These are phyloP conservation scores for Antrodiella citrinella DNA, from an alignment of 768 basidiomycete genomes.

Conservation along the genomic window DNA sequence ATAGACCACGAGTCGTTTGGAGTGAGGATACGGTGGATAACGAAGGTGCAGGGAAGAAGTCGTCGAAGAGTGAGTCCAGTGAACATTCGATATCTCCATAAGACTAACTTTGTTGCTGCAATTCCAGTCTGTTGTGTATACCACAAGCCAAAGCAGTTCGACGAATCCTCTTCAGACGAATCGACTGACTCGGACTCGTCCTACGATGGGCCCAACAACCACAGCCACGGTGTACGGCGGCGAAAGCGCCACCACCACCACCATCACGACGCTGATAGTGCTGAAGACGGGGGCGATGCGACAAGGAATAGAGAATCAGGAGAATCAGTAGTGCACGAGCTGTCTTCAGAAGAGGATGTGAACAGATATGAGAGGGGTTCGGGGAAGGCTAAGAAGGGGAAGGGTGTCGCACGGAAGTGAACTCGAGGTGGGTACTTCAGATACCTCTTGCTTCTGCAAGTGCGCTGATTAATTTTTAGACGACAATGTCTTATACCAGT, in stretches of 20 bases:
- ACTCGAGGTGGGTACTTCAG: conserved; percentile 1
- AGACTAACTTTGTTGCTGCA: background rate
- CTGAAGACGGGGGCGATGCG: conserved; percentile 8
- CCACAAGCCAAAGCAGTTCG: conserved; percentile 71
- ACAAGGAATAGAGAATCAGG: conserved; percentile 10
- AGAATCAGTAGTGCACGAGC: conserved; percentile 17
- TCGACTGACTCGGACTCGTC: conserved; percentile 44
- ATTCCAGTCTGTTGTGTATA: conserved; percentile 94
- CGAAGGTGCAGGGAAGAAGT: conserved; percentile 82
- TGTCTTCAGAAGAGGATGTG: conserved; percentile 17
- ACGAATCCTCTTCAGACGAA: conserved; percentile 71
- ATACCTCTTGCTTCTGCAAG: background rate
- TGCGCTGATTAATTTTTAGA: background rate
- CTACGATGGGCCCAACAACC: conserved; percentile 15
- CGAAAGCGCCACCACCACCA: conserved; percentile 8
- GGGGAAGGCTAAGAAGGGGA: conserved; percentile 17
- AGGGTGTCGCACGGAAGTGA: conserved; percentile 3
- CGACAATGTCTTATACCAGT: background rate
- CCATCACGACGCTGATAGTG: conserved; percentile 8
- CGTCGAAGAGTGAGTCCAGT: conserved; percentile 80
- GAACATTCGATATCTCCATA: too few relatives aligned
- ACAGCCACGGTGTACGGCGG: conserved; percentile 11
- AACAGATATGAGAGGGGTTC: conserved; percentile 31
- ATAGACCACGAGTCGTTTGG: conserved; percentile 63
- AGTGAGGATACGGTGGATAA: conserved; percentile 83